phyloP scores from a whole-genome alignment of 2,329 filamentous ascomycete species.

The Ophiostoma triangulosporum region DNA sequence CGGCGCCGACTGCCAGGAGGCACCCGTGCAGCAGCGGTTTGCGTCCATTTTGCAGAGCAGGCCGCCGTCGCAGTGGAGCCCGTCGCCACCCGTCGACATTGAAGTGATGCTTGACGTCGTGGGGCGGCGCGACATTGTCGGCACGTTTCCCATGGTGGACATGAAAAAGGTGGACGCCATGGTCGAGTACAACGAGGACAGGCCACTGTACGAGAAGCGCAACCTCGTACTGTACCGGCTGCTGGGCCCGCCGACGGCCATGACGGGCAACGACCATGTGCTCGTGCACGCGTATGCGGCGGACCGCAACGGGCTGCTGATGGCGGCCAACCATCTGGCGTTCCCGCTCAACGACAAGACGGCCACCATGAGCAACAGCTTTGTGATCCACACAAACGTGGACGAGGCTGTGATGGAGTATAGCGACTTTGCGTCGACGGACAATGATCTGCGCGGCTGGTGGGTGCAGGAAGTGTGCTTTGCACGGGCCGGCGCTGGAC shows the following conservation, averaged over 20 bases:
- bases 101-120: slow-evolving; percentile 24
- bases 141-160: slow-evolving; percentile 35
- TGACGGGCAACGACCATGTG: slow-evolving; percentile 30
- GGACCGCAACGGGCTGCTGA: slow-evolving; percentile 40
- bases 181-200: slow-evolving; percentile 28
- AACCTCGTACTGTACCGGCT: slow-evolving; percentile 38
- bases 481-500: slow-evolving; percentile 31
- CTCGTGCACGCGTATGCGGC: slow-evolving; percentile 36
- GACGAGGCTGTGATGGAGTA: slow-evolving; percentile 33
- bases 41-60: slow-evolving; percentile 25
- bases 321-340: slow-evolving; percentile 35
- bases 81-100: slow-evolving; percentile 33
- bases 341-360: slow-evolving; percentile 28
- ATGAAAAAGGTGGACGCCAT: slow-evolving; percentile 42
- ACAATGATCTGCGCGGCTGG: slow-evolving; percentile 25
- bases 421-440: slow-evolving; percentile 1
- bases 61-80: slow-evolving; percentile 29
- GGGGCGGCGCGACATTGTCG: slow-evolving; percentile 24
- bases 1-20: slow-evolving; percentile 26
- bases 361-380: slow-evolving; percentile 36
- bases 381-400: slow-evolving; percentile 38
- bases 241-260: slow-evolving; percentile 19
- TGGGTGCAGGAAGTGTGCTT: slow-evolving; percentile 41
- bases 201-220: slow-evolving; percentile 29
- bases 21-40: slow-evolving; percentile 30